Conservation (phyloP, 306 rosid species). For the Rosa lucieae region DNA sequence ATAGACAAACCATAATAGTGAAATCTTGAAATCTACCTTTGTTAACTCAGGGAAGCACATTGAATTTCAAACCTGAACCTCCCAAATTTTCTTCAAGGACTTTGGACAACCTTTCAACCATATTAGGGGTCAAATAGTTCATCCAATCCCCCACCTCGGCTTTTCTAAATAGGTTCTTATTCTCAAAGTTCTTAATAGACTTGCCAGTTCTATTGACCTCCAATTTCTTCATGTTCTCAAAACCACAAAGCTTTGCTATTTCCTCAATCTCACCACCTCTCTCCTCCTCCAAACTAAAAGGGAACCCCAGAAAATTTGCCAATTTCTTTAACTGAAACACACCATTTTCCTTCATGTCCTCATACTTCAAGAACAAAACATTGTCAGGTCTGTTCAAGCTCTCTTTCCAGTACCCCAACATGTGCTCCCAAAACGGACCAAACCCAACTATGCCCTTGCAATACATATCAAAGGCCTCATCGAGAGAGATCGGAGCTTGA, state of each 20-base stretch:
- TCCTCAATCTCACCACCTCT: constrained; percentile 34
- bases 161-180: constrained; percentile 46
- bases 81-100: constrained; percentile 40
- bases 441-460: constrained; percentile 41
- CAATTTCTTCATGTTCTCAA: constrained; percentile 45
- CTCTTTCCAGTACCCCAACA: constrained; percentile 56
- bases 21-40: too few species aligned
- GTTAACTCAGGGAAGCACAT: not conserved
- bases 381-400: constrained; percentile 45
- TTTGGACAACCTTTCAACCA: constrained; percentile 46
- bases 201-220: constrained; percentile 42
- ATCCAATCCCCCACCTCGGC: constrained; percentile 63
- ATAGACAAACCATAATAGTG: too few species aligned
- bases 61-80: constrained; percentile 39
- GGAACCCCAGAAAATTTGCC: constrained; percentile 40
- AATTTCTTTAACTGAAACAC: constrained; percentile 31
- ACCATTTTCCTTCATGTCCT: constrained; percentile 44
- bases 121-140: constrained; percentile 45
- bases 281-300: constrained; percentile 48
- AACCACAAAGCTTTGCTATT: constrained; percentile 45
- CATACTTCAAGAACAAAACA: constrained; percentile 53
- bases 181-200: constrained; percentile 35
- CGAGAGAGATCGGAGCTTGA: constrained; percentile 10
- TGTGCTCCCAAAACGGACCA: constrained; percentile 56
- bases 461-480: constrained; percentile 50